Evolutionary conservation across 1,284 basidiomycete genomes (phyloP), one percentile per base, ranked within the genome.

Genomic region (Cryptococcus neoformans): DNA sequence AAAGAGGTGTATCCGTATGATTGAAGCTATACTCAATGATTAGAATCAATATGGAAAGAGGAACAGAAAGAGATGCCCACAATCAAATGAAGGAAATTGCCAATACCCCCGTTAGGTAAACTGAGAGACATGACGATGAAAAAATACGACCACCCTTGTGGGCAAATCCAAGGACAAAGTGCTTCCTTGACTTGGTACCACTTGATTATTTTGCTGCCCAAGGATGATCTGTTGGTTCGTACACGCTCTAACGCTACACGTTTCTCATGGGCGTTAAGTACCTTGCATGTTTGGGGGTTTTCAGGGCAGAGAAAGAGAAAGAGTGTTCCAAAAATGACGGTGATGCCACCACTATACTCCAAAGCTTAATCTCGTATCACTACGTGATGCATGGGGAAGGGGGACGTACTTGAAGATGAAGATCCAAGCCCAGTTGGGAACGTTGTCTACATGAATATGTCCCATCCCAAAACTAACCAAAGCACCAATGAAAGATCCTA

Each of bases 401-500:
- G 28, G 46, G 3, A 62, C 57, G 56, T 62, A 64, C 55, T 70
- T 68, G 55, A 73, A 58, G 51, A 73, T 55, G 56, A 70, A 73
- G 54, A 72, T 72, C 68, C 67, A 73, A 38, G 65, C 62, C 64
- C 68, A 74, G 5, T 28, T 16, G 4, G 34, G 47, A 8, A 49
- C 34, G 11, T n/a, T 14, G 28, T 6, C 16, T 44, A 59, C 63
- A 2, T 58, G 60, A 2, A 70, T 53, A 34, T 68, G 67, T 2
- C 70, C 72, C 53, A 72, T 68, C 6, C 65, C 72, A 62, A 71
- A 74, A 38, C 63, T 62, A 36, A 73, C 62, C 12, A 74, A 55
- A 1, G 63, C 68, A 42, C 71, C 73, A 45, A 65, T 55, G 46
- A 72, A 65, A 47, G 21, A 28, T 10, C 47, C 47, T 36, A 36